phyloP scores from a whole-genome alignment of 768 basidiomycete species.

The Gymnopilus dilepis region DNA sequence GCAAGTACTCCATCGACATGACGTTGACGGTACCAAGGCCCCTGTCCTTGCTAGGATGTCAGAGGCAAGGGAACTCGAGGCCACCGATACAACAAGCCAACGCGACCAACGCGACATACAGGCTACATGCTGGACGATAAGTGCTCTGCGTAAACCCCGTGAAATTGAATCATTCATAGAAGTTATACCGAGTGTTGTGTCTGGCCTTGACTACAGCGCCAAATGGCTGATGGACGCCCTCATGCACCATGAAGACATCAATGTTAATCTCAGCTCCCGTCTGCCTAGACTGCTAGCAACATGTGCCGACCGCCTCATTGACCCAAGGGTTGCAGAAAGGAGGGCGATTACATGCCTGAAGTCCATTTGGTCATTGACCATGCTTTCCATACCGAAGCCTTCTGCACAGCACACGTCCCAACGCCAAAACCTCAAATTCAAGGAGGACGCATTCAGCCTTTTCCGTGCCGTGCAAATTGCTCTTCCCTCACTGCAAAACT shows the following conservation, averaged over 20 bases:
- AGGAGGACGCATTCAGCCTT: conserved; percentile 38
- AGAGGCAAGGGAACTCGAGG: conserved; percentile 39
- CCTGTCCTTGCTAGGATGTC: conserved; percentile 29
- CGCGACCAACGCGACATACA: conserved; percentile 45
- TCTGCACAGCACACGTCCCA: conserved; percentile 11
- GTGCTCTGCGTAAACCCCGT: conserved; percentile 37
- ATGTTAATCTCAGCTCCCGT: conserved; percentile 38
- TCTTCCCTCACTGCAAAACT: conserved; percentile 31
- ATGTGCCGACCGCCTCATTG: conserved; percentile 33
- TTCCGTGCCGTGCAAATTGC: conserved; percentile 28
- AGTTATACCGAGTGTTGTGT: conserved; percentile 40
- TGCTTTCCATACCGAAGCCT: conserved; percentile 41
- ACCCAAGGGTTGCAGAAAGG: conserved; percentile 30
- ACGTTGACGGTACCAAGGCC: conserved; percentile 24
- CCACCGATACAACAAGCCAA: conserved; percentile 36
- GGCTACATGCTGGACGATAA: conserved; percentile 45
- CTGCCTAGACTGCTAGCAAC: conserved; percentile 39
- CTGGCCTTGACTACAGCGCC: conserved; percentile 43
- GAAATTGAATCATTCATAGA: conserved; percentile 43
- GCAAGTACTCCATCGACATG: conserved; percentile 30
- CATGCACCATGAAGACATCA: conserved; percentile 34
- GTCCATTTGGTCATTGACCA: conserved; percentile 48
- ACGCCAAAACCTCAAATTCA: conserved; percentile 34
- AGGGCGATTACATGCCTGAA: conserved; percentile 41
- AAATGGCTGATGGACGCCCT: conserved; percentile 41